Conservation (phyloP, 108 stramenopile genomes). For the Parietichytrium sp. region DNA sequence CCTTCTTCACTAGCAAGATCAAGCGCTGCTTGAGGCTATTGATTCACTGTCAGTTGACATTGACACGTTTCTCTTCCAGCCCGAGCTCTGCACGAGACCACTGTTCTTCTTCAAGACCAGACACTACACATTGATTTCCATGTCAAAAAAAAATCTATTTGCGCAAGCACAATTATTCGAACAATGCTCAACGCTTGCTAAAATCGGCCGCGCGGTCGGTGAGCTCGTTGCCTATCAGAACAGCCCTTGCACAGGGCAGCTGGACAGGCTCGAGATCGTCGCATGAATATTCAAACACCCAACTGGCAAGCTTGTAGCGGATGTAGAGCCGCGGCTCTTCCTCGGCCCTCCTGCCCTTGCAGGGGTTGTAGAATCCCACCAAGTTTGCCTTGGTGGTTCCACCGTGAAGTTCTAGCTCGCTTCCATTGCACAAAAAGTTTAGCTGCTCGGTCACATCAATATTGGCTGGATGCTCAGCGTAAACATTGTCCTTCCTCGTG, state of each 20-base stretch:
- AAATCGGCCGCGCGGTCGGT: background rate
- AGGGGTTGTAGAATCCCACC: conserved; percentile 35
- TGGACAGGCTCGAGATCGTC: conserved; percentile 26
- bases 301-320: conserved; percentile 34
- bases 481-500: no score
- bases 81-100: no score
- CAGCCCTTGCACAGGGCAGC: background rate
- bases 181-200: background rate
- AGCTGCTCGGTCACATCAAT: conserved; percentile 14
- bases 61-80: no score
- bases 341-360: background rate
- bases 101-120: background rate
- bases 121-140: background rate
- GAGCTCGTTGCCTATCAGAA: conserved; percentile 16
- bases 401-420: background rate
- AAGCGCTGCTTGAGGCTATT: no score
- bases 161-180: background rate
- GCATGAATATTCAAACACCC: conserved; percentile 16
- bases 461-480: conserved; percentile 17
- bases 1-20: no score
- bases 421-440: conserved; percentile 25
- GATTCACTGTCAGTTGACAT: no score
- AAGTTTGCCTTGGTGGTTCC: conserved; percentile 26
- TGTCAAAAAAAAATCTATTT: background rate
- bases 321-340: background rate